These are phyloP conservation scores for Claviceps monticola DNA, from an alignment of 2,329 filamentous ascomycete species.

Conservation along the genomic window DNA sequence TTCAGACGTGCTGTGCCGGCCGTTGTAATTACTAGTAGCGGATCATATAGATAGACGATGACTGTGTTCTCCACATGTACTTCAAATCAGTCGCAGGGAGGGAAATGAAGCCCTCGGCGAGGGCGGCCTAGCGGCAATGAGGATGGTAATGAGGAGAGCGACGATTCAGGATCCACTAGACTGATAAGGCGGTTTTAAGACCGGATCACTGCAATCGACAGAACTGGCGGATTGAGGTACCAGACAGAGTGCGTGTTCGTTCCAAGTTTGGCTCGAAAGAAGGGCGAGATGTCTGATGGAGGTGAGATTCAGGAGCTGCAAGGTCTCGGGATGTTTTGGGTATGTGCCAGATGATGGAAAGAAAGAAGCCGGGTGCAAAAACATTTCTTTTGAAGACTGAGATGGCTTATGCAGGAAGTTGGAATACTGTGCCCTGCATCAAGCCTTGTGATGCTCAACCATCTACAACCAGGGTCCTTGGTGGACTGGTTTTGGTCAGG, in stretches of 20 bases:
- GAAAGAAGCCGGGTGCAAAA: conserved; percentile 14
- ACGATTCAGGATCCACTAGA: conserved; percentile 1
- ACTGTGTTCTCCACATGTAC: conserved; percentile 9
- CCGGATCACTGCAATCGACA: conserved; percentile 10
- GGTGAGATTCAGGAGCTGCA: conserved; percentile 16
- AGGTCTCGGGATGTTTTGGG: conserved; percentile 15
- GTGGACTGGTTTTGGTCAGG: conserved; percentile 1
- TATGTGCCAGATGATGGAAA: conserved; percentile 10
- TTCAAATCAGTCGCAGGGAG: conserved; percentile 11
- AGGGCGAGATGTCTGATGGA: conserved; percentile 11
- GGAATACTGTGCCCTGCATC: conserved; percentile 4
- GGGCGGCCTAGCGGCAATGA: conserved; percentile 1
- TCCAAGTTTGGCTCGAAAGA: conserved; percentile 2
- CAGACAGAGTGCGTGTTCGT: conserved; percentile 2
- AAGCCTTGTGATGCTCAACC: conserved; percentile 3
- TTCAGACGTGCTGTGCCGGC: not conserved
- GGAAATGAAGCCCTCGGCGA: conserved; percentile 12
- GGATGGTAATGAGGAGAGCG: not conserved
- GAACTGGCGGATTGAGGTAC: conserved; percentile 8
- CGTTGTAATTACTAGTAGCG: not conserved
- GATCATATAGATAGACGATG: not conserved
- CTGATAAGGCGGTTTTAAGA: conserved; percentile 3
- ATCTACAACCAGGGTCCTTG: not conserved
- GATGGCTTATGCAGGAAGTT: conserved; percentile 18
- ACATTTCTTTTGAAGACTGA: conserved; percentile 21